These are phyloP conservation scores for Rosa persica DNA, from an alignment of 306 rosid species.

Conservation along the genomic window DNA sequence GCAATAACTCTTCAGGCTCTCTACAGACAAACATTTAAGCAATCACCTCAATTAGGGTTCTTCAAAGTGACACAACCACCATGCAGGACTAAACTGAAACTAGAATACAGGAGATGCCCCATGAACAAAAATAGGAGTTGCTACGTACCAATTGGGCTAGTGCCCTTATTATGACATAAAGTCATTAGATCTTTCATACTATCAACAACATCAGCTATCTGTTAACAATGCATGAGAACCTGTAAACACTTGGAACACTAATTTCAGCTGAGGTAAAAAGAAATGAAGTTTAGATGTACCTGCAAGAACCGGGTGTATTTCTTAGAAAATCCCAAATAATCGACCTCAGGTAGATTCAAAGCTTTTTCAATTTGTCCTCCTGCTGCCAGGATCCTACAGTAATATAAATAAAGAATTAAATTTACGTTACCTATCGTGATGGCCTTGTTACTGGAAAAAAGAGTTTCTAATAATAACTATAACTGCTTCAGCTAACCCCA, in stretches of 20 bases:
- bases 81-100: background rate
- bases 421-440: background rate
- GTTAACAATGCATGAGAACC: slow-evolving; percentile 11
- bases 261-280: slow-evolving; percentile 1
- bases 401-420: background rate
- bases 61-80: background rate
- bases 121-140: slow-evolving; percentile 1
- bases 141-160: slow-evolving; percentile 44
- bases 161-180: slow-evolving; percentile 25
- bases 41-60: background rate
- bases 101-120: background rate
- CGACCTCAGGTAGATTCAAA: slow-evolving; percentile 20
- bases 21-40: slow-evolving; percentile 18
- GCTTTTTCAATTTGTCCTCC: slow-evolving; percentile 26
- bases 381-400: slow-evolving; percentile 26
- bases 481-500: background rate
- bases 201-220: slow-evolving; percentile 43
- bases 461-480: too few relatives aligned
- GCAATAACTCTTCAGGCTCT: slow-evolving; percentile 25
- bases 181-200: slow-evolving; percentile 42
- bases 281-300: slow-evolving; percentile 18
- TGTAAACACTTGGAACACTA: background rate
- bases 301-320: slow-evolving; percentile 33
- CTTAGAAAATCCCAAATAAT: slow-evolving; percentile 29
- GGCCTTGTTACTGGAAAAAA: background rate